Percentiles rank a stretch among this genome's conserved stretches.
Conservation (phyloP, 495 filamentous ascomycete species). For the Hypoxylon lenormandii region DNA sequence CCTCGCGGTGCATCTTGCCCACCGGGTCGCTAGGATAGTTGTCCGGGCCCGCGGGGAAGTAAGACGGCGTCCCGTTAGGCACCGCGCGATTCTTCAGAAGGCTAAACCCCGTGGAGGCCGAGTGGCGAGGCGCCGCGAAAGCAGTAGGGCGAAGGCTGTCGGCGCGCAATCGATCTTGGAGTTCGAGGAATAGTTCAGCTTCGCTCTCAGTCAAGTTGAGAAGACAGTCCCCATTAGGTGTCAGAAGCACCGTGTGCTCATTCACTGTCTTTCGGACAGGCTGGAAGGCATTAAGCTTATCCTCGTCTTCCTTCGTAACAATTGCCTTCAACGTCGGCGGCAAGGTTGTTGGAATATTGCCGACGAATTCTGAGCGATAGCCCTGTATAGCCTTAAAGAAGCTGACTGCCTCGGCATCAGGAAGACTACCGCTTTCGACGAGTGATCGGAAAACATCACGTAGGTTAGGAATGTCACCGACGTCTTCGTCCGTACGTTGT, state of each 20-base stretch:
- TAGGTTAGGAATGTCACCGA: slow-evolving; percentile 50
- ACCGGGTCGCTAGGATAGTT: slow-evolving; percentile 62
- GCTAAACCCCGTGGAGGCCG: slow-evolving; percentile 62
- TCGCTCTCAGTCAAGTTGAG: slow-evolving; percentile 79
- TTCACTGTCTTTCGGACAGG: slow-evolving; percentile 64
- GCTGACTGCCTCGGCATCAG: slow-evolving; percentile 46
- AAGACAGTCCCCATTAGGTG: slow-evolving; percentile 81
- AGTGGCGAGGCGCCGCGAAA: slow-evolving; percentile 62
- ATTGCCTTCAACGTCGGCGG: slow-evolving; percentile 59
- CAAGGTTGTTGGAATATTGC: slow-evolving; percentile 33
- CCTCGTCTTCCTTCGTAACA: slow-evolving; percentile 65
- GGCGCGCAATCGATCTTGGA: slow-evolving; percentile 72
- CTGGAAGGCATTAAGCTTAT: slow-evolving; percentile 60
- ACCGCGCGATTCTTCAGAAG: slow-evolving; percentile 68
- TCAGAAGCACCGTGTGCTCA: slow-evolving; percentile 72
- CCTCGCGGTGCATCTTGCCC: slow-evolving; percentile 70
- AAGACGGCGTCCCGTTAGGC: slow-evolving; percentile 66
- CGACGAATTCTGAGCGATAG: slow-evolving; percentile 40
- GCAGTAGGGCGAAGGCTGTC: slow-evolving; percentile 58
- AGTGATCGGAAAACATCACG: slow-evolving; percentile 49
- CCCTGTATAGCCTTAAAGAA: slow-evolving; percentile 47
- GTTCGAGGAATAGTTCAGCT: slow-evolving; percentile 78
- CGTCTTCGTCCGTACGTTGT: slow-evolving; percentile 47
- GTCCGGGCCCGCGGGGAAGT: slow-evolving; percentile 60
- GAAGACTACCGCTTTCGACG: slow-evolving; percentile 35